phyloP scores from a whole-genome alignment of 1,284 basidiomycete genomes.

The Malassezia brasiliensis region DNA sequence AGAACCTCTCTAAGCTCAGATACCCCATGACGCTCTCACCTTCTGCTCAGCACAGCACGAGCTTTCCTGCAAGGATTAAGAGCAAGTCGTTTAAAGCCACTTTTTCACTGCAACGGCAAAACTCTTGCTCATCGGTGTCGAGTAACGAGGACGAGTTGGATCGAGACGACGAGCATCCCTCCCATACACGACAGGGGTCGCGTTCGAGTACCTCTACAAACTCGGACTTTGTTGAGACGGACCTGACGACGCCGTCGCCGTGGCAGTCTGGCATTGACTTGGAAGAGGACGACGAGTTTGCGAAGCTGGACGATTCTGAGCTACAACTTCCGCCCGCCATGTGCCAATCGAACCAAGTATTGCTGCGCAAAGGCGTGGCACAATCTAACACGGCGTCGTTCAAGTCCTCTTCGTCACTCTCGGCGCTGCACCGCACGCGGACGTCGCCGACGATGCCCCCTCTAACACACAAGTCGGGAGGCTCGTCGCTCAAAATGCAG shows the following conservation, averaged over 20 bases:
- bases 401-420: background rate
- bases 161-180: background rate
- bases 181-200: background rate
- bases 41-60: background rate
- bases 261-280: constrained; percentile 11
- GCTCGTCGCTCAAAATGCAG: background rate
- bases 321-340: constrained; percentile 10
- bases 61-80: background rate
- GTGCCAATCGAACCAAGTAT: background rate
- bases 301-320: constrained; percentile 6
- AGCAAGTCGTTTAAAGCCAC: background rate
- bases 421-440: background rate
- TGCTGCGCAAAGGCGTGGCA: background rate
- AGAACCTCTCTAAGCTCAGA: constrained; percentile 2
- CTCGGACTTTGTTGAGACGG: constrained; percentile 7
- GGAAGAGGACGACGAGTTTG: background rate
- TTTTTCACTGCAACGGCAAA: background rate
- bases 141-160: background rate
- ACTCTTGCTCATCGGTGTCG: background rate
- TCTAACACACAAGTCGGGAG: background rate
- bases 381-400: background rate
- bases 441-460: constrained; percentile 3
- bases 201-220: constrained; percentile 1
- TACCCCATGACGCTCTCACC: constrained; percentile 17
- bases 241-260: constrained; percentile 11